Base-by-base conservation (phyloP, 2,329 filamentous ascomycete species). In the Onygena corvina region DNA sequence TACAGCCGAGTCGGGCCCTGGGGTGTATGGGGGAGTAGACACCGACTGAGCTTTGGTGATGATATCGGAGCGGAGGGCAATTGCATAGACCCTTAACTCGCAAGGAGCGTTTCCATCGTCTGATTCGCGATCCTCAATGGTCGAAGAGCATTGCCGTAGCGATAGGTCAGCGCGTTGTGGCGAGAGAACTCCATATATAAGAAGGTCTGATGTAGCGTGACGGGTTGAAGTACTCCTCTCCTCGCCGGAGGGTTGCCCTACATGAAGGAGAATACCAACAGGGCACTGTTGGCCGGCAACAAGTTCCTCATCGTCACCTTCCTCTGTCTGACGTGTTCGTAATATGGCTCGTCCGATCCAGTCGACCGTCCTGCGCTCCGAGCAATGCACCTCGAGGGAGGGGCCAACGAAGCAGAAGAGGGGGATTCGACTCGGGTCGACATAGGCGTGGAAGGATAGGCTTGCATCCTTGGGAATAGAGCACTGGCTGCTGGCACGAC, bases 351-450 rank as follows among this genome's bases (percentile, higher is more conserved):
- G 53, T 47, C 62, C 66, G 30, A 69, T 58, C 67, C 67, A 70
- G 62, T 64, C 59, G 36, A 61, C 60, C 3, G 63, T 63, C 35
- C 56, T 53, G 14, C 53, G 38, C 49, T 65, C 56, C 4, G 51
- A 57, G 4, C 63, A 61, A 52, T 69, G 66, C 29, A 69, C 48
- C 57, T 70, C 66, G 16, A 70, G 62, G 34, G 60, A 64, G 4
- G 65, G 64, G 8, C 67, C 66, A 4, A 59, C 60, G 44, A 67
- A 63, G n/a, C 64, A 65, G 50, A 67, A 63, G 3, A 69, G 57
- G 25, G 67, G 67, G 23, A 70, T 62, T 8, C 67, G 57, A n/a
- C 61, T 57, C 4, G 66, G 66, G 25, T 68, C 65, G 23, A 69
- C 65, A 27, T 67, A 66, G 51, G 60, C 60, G 27, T 58, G 59